phyloP scores from a whole-genome alignment of 2,329 filamentous ascomycete genomes.

The Cladosporium colombiae region DNA sequence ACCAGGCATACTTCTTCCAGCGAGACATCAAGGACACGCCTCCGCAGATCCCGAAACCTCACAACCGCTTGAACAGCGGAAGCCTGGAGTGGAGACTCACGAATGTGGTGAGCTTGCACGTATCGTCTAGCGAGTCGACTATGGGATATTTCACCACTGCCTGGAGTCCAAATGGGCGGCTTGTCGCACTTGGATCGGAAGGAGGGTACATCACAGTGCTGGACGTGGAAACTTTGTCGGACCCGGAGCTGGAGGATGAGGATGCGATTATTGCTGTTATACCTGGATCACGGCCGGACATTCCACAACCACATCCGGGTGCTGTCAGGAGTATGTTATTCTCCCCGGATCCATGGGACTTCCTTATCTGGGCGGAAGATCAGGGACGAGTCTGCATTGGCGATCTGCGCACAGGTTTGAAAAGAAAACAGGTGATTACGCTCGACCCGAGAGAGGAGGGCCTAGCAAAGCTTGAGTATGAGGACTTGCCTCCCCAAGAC shows the following conservation, averaged over 20 bases:
- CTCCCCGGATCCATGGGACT: slow-evolving; percentile 83
- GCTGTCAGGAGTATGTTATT: slow-evolving; percentile 91
- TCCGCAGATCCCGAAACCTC: slow-evolving; percentile 41
- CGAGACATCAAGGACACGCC: slow-evolving; percentile 42
- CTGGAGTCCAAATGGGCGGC: slow-evolving; percentile 70
- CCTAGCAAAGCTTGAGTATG: slow-evolving; percentile 58
- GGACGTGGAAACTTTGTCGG: slow-evolving; percentile 52
- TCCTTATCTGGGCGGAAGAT: slow-evolving; percentile 93
- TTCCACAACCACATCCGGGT: slow-evolving; percentile 59
- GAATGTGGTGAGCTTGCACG: slow-evolving; percentile 45
- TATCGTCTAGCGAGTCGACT: slow-evolving; percentile 32
- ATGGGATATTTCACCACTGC: slow-evolving; percentile 73
- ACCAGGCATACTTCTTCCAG: slow-evolving; percentile 80
- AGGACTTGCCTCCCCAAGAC: slow-evolving; percentile 42
- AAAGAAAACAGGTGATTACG: slow-evolving; percentile 67
- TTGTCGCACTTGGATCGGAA: slow-evolving; percentile 76
- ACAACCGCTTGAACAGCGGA: slow-evolving; percentile 38
- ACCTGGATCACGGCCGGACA: slow-evolving; percentile 69
- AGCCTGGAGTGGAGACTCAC: slow-evolving; percentile 44
- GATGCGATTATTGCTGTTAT: slow-evolving; percentile 74
- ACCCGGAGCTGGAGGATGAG: slow-evolving; percentile 44
- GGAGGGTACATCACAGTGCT: slow-evolving; percentile 78
- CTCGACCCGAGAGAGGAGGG: slow-evolving; percentile 60
- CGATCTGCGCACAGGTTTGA: slow-evolving; percentile 68
- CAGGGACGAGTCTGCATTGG: slow-evolving; percentile 73